Base-by-base conservation (phyloP, 2,329 filamentous ascomycete species). In the Scopulariopsis brevicaulis region DNA sequence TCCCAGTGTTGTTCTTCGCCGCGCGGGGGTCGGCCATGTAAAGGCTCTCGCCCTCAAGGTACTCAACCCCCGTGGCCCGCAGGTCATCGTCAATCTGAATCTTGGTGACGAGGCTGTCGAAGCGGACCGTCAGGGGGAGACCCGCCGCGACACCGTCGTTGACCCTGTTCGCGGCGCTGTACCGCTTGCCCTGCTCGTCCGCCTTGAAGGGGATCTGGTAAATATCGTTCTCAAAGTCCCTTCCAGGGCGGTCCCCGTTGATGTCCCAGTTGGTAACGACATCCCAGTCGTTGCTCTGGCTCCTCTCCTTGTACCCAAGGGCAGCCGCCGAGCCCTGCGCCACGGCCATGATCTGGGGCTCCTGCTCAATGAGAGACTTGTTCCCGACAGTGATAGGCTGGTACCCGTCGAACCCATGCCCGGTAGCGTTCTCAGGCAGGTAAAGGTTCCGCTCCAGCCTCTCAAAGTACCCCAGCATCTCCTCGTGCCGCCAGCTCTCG, bases 381-480 rank as follows among this genome's bases (percentile, higher is more conserved):
- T 46, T 46, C n/a, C 11, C 40, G 7, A 46, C 40, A 14, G 15
- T n/a, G n/a, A 46, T n/a, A 14, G 40, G 40, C 40, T 46, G 40
- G 34, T 54, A 53, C n/a, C 78, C 79, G 46, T 75, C 63, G 60
- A 73, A 77, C 8, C 79, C 79, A 62, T 82, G 79, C 6, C 76
- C 77, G 12, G 61, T 37, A 65, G 60, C 43, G 59, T 70, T 58
- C 60, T 71, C 57, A 64, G 71, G 59, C 1, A 82, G 69, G 66
- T 85, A 82, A 7, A 71, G 64, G 70, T 78, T 78, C 57, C 75
- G 71, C 67, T 86, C 82, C 55, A 85, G 63, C 61, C 73, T 74
- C 53, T 70, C 64, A 56, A 80, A 83, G 68, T 83, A 81, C 58
- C 75, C 69, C 60, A 80, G 73, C 82, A 86, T 85, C 59, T 80